phyloP scores from a whole-genome alignment of 441 rosid species.

The Aleurites moluccanus region DNA sequence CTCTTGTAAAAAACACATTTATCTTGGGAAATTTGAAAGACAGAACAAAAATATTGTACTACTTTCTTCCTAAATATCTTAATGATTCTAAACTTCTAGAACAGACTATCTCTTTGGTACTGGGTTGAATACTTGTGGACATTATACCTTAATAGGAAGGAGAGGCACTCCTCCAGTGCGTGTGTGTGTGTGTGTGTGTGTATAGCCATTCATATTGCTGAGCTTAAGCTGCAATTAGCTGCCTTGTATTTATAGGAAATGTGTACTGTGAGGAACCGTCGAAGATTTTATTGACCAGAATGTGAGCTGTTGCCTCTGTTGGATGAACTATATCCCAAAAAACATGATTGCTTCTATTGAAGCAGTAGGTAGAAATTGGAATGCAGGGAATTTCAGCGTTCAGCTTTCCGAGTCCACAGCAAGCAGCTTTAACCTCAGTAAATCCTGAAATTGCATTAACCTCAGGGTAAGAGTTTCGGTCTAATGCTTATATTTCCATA shows the following conservation, averaged over 20 bases:
- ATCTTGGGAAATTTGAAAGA: background rate
- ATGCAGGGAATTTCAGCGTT: constrained; percentile 54
- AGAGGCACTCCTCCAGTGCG: background rate
- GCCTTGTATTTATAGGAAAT: constrained; percentile 41
- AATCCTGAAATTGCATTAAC: constrained; percentile 39
- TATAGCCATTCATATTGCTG: background rate
- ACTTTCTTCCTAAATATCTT: background rate
- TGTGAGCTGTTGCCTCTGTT: constrained; percentile 36
- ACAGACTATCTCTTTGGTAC: background rate
- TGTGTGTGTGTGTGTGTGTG: too few species aligned
- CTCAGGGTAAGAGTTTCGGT: background rate
- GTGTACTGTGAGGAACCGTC: constrained; percentile 35
- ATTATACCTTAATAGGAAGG: background rate
- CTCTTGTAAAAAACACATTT: background rate
- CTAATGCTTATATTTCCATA: background rate
- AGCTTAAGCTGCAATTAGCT: constrained; percentile 30
- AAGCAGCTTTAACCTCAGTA: constrained; percentile 60
- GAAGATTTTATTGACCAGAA: constrained; percentile 42
- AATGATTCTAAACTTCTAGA: background rate
- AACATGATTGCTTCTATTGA: constrained; percentile 61
- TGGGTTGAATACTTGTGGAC: background rate
- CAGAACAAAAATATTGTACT: background rate
- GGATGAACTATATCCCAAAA: constrained; percentile 83
- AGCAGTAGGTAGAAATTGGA: constrained; percentile 54
- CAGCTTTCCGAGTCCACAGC: constrained; percentile 79